These are phyloP conservation scores for Solanum bulbocastanum DNA, from an alignment of 257 asterid species.

Conservation along the genomic window DNA sequence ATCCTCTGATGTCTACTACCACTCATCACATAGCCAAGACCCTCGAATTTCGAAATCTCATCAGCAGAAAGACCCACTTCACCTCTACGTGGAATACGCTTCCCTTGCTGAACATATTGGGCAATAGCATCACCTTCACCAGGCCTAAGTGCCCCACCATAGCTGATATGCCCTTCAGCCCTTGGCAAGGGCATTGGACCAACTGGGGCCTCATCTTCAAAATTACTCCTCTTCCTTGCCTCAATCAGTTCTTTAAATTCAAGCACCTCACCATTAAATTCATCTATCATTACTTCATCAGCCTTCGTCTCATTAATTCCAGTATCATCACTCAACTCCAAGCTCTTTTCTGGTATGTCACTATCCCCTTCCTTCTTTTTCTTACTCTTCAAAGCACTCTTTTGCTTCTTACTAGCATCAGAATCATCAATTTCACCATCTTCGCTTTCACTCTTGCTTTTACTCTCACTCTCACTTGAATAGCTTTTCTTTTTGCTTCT, in stretches of 20 bases:
- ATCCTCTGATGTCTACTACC: constrained; percentile 99
- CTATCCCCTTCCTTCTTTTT: constrained; percentile 30
- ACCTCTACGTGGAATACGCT: constrained; percentile 99
- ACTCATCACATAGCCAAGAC: constrained; percentile 97
- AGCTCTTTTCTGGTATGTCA: constrained; percentile 17
- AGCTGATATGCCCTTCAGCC: constrained; percentile 94
- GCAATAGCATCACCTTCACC: constrained; percentile 99
- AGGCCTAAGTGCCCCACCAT: constrained; percentile 99
- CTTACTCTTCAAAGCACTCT: constrained; percentile 30
- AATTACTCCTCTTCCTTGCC: constrained; percentile 34
- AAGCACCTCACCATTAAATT: constrained; percentile 36
- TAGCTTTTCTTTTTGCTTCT: constrained; percentile 27
- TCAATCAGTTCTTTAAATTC: constrained; percentile 64
- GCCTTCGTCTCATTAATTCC: constrained; percentile 15
- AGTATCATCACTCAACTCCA: constrained; percentile 23
- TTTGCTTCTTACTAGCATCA: constrained; percentile 37
- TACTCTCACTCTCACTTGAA: constrained; percentile 28
- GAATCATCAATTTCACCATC: constrained; percentile 56
- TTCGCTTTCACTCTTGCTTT: constrained; percentile 26
- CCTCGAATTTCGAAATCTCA: constrained; percentile 80
- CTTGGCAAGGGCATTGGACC: constrained; percentile 96
- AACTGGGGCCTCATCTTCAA: constrained; percentile 59
- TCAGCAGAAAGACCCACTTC: constrained; percentile 99
- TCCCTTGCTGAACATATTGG: constrained; percentile 96
- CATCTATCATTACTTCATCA: constrained; percentile 33